Conservation (phyloP, 768 basidiomycete genomes). For the Naganishia onofrii region DNA sequence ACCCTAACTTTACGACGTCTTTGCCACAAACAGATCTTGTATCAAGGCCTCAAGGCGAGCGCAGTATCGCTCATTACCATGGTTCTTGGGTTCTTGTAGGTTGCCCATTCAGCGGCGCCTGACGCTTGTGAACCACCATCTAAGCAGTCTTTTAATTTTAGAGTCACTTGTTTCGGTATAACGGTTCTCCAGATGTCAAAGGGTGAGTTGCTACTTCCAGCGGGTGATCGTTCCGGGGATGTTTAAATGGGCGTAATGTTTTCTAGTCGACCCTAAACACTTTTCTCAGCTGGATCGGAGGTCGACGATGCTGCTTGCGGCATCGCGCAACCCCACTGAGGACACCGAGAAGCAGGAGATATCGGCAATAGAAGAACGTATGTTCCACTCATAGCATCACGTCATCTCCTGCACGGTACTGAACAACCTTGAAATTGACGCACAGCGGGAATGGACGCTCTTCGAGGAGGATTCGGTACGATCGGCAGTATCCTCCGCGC, state of each 20-base stretch:
- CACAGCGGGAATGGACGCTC: slow-evolving; percentile 73
- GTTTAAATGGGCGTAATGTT: slow-evolving; percentile 41
- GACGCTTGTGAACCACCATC: too few species aligned
- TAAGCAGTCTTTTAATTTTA: neutral
- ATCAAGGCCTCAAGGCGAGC: slow-evolving; percentile 79
- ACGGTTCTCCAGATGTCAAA: slow-evolving; percentile 75
- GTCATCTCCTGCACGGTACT: neutral
- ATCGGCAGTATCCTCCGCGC: slow-evolving; percentile 79
- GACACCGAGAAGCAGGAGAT: slow-evolving; percentile 68
- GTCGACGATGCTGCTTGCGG: slow-evolving; percentile 84
- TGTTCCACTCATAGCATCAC: neutral
- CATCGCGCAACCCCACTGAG: slow-evolving; percentile 70
- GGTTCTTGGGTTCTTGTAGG: slow-evolving; percentile 88
- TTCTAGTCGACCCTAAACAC: slow-evolving; percentile 80
- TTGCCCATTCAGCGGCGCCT: too few species aligned
- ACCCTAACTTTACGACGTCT: neutral
- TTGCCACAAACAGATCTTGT: slow-evolving; percentile 59
- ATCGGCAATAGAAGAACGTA: slow-evolving; percentile 68
- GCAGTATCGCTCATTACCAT: slow-evolving; percentile 79
- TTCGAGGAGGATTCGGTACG: slow-evolving; percentile 86
- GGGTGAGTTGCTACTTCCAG: slow-evolving; percentile 24
- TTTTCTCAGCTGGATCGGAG: slow-evolving; percentile 76
- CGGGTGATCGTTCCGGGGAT: neutral
- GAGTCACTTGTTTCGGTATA: slow-evolving; percentile 65
- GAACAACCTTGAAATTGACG: neutral